These are phyloP conservation scores for Pterocarpus santalinus DNA, from an alignment of 306 rosid genomes.

Conservation along the genomic window DNA sequence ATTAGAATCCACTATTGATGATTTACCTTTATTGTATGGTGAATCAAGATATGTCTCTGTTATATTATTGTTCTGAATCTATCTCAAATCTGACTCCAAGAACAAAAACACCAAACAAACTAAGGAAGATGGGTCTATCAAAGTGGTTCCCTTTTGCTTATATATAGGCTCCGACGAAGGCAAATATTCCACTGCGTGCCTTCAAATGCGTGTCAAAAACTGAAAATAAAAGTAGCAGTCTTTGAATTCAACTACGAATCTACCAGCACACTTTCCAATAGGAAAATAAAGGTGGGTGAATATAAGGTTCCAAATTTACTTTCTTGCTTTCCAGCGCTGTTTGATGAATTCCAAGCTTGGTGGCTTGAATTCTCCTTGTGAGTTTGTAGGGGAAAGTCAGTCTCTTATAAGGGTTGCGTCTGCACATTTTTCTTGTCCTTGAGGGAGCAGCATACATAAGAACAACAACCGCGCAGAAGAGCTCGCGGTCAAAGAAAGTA, in stretches of 20 bases:
- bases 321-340: constrained; percentile 22
- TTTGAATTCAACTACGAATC: constrained; percentile 51
- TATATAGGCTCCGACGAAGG: constrained; percentile 30
- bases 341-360: constrained; percentile 69
- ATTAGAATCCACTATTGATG: not conserved
- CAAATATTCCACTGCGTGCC: constrained; percentile 1
- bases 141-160: constrained; percentile 24
- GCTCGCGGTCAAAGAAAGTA: constrained; percentile 68
- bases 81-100: not conserved
- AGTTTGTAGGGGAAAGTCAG: not conserved
- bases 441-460: constrained; percentile 4
- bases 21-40: constrained; percentile 38
- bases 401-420: constrained; percentile 9
- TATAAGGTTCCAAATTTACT: constrained; percentile 40
- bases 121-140: constrained; percentile 39
- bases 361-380: constrained; percentile 39
- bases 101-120: not conserved
- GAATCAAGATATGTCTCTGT: constrained; percentile 4
- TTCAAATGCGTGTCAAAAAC: constrained; percentile 61
- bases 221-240: constrained; percentile 33
- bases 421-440: not conserved
- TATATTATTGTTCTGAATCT: not conserved
- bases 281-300: constrained; percentile 16
- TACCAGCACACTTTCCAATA: not conserved
- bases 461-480: not conserved